These are phyloP conservation scores for Lactarius sp. DNA, from an alignment of 768 basidiomycete species.

Conservation along the genomic window DNA sequence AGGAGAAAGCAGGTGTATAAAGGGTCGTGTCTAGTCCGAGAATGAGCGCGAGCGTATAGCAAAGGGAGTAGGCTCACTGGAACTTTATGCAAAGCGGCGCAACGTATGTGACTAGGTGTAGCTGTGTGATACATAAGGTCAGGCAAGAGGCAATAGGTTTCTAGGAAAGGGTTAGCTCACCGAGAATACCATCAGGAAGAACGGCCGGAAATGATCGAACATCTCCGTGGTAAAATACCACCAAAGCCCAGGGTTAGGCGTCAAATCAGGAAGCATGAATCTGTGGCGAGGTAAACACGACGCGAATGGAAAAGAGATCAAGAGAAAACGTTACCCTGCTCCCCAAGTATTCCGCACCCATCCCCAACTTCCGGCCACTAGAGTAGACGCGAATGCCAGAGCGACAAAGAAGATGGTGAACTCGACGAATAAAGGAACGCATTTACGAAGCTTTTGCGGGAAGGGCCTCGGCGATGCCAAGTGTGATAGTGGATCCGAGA, in stretches of 20 bases:
- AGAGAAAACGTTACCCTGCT: slow-evolving; percentile 52
- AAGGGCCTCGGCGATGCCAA: slow-evolving; percentile 54
- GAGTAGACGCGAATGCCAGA: slow-evolving; percentile 47
- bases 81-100: slow-evolving; percentile 86
- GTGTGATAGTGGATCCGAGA: slow-evolving; percentile 56
- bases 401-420: slow-evolving; percentile 47
- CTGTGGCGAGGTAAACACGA: slow-evolving; percentile 38
- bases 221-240: slow-evolving; percentile 99
- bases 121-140: slow-evolving; percentile 36
- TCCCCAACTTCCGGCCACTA: slow-evolving; percentile 53
- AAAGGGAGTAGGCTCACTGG: slow-evolving; percentile 45
- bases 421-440: slow-evolving; percentile 41
- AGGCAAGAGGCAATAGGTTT: not conserved
- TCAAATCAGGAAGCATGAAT: slow-evolving; percentile 78
- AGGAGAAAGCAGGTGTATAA: slow-evolving; percentile 76
- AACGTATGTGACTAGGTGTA: slow-evolving; percentile 79
- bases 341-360: slow-evolving; percentile 86
- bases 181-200: slow-evolving; percentile 93
- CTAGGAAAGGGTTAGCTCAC: slow-evolving; percentile 41
- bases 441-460: slow-evolving; percentile 16
- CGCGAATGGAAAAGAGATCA: not conserved
- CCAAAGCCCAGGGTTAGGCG: slow-evolving; percentile 92
- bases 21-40: slow-evolving; percentile 62
- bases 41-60: not conserved
- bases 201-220: slow-evolving; percentile 96